Percentiles rank a stretch among this genome's conserved stretches.
Evolutionary conservation across 768 basidiomycete genomes (phyloP).

Genomic region (Lentinula boryana): DNA sequence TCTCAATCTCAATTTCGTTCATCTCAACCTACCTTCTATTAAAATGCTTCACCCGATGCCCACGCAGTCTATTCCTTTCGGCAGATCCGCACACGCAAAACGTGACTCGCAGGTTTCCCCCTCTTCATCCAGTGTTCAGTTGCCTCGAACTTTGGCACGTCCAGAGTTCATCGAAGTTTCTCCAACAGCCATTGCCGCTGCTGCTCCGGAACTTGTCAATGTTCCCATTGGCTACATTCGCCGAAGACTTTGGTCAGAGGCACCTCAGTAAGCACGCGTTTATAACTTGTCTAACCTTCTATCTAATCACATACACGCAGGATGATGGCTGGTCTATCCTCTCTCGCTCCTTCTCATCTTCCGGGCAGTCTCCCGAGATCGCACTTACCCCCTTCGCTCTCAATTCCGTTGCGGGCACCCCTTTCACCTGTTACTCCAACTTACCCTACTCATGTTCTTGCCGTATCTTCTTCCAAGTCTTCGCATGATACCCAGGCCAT

Average conservation of each 20-base stretch:
- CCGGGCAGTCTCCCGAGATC: conserved; percentile 64
- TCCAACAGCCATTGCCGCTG: conserved; percentile 52
- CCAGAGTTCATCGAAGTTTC: conserved; percentile 55
- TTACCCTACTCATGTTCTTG: conserved; percentile 52
- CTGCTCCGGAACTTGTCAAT: conserved; percentile 59
- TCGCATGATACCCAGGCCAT: conserved; percentile 34
- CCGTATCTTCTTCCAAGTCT: conserved; percentile 45
- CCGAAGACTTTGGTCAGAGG: conserved; percentile 44
- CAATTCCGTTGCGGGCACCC: conserved; percentile 31
- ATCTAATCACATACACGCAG: conserved; percentile 23
- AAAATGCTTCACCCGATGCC: conserved; percentile 31
- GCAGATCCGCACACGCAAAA: conserved; percentile 29
- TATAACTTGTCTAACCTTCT: conserved; percentile 11
- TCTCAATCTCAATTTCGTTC: neutral
- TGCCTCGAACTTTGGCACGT: conserved; percentile 66
- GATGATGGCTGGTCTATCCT: conserved; percentile 49
- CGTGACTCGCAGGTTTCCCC: conserved; percentile 21
- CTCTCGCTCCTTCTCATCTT: conserved; percentile 46
- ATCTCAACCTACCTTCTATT: neutral
- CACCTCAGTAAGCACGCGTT: conserved; percentile 31
- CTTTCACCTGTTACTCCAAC: conserved; percentile 21
- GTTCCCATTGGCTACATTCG: conserved; percentile 69
- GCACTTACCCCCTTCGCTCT: conserved; percentile 55
- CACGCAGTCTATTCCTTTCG: conserved; percentile 34
- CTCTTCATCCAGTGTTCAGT: conserved; percentile 37